Percentiles rank a stretch among this genome's conserved stretches.
These are phyloP conservation scores for Metschnikowia drakensbergensis DNA, from an alignment of 805 yeast species.

Conservation along the genomic window DNA sequence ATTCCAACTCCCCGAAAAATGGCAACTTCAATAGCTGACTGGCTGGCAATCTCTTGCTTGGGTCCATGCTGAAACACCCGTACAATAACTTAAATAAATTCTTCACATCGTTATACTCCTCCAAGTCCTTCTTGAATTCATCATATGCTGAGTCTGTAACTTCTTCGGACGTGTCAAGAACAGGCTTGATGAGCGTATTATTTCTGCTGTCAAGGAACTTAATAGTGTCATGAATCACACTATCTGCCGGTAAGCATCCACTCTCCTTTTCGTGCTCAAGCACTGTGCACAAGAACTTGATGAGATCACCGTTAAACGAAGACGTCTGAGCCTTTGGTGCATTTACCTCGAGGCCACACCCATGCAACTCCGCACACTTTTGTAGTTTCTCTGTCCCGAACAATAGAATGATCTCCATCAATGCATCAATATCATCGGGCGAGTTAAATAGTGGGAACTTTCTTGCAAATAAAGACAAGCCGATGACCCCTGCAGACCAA, in stretches of 20 bases:
- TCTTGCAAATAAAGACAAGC: slow-evolving; percentile 70
- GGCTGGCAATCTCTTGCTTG: slow-evolving; percentile 54
- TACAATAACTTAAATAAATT: slow-evolving; percentile 54
- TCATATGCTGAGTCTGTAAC: slow-evolving; percentile 15
- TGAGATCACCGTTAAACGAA: slow-evolving; percentile 29
- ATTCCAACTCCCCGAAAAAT: slow-evolving; percentile 49
- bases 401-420: slow-evolving; percentile 75
- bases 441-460: slow-evolving; percentile 94
- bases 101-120: slow-evolving; percentile 38
- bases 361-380: slow-evolving; percentile 79
- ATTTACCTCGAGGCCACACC: slow-evolving; percentile 70
- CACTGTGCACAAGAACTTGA: slow-evolving; percentile 27
- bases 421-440: slow-evolving; percentile 87
- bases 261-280: slow-evolving; percentile 44
- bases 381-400: slow-evolving; percentile 75
- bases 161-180: slow-evolving; percentile 12
- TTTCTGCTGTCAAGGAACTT: slow-evolving; percentile 45
- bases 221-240: slow-evolving; percentile 66
- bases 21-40: slow-evolving; percentile 52
- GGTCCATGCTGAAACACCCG: slow-evolving; percentile 56
- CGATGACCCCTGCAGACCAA: slow-evolving; percentile 91
- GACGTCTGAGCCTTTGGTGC: slow-evolving; percentile 17
- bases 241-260: slow-evolving; percentile 64
- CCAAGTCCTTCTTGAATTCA: slow-evolving; percentile 17
- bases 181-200: slow-evolving; percentile 27